Conservation (phyloP, 2,329 filamentous ascomycete genomes). For the Anthostomella pinea region DNA sequence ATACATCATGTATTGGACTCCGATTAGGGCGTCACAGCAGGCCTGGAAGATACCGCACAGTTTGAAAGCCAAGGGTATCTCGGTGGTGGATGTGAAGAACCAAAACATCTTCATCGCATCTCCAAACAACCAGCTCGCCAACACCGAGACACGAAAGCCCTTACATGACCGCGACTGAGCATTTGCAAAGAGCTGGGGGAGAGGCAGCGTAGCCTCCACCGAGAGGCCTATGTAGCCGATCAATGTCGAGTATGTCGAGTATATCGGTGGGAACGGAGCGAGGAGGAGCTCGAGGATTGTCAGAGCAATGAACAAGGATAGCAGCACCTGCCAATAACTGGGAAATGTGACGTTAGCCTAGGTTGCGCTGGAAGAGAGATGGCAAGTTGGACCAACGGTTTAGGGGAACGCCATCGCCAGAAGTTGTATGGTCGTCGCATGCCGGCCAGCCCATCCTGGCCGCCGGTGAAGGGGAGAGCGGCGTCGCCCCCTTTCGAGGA, state of each 20-base stretch:
- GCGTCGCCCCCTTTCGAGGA: constrained; percentile 60
- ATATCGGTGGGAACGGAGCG: constrained; percentile 54
- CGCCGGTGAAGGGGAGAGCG: constrained; percentile 59
- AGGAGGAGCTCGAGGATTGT: constrained; percentile 66
- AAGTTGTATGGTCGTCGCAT: constrained; percentile 68
- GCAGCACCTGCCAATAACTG: constrained; percentile 76
- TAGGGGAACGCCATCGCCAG: constrained; percentile 76
- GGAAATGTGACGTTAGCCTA: constrained; percentile 22
- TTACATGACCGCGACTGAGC: constrained; percentile 66
- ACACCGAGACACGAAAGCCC: constrained; percentile 73
- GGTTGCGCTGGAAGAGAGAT: neutral
- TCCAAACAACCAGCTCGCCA: constrained; percentile 75
- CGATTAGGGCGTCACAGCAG: constrained; percentile 70
- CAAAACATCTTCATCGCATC: constrained; percentile 86
- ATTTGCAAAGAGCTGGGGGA: constrained; percentile 76
- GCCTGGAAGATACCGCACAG: constrained; percentile 80
- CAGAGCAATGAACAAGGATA: constrained; percentile 63
- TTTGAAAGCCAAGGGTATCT: constrained; percentile 78
- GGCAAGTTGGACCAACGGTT: constrained; percentile 49
- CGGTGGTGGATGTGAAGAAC: constrained; percentile 70
- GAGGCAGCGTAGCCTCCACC: constrained; percentile 76
- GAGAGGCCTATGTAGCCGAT: constrained; percentile 74
- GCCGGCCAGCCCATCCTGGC: constrained; percentile 39
- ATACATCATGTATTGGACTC: constrained; percentile 71
- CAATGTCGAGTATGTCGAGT: constrained; percentile 61